Evolutionary conservation across 495 filamentous ascomycete species (phyloP), one percentile per base, ranked within the genome.

Genomic region (Penicilliopsis zonata): DNA sequence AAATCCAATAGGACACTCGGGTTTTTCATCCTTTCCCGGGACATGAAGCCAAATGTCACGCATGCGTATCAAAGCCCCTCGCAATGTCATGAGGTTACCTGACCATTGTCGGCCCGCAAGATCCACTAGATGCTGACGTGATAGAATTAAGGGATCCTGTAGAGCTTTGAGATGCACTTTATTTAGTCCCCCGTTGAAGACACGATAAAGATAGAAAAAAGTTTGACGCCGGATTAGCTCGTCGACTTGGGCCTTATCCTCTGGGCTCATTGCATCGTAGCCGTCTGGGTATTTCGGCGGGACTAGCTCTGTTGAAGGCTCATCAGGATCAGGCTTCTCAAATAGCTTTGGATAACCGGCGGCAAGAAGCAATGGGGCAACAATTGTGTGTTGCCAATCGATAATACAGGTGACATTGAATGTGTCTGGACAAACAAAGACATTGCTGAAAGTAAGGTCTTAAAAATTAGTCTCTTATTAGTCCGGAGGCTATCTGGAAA

Each of bases 371-470:
- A 22, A 41, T 15, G 44, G 50, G 16, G 42, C 36, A 15, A 50
- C 23, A 7, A 30, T 35, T 3, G 44, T 24, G 27, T 47, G 41
- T 33, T 53, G 46, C 50, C 47, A 53, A 33, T 53, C 50, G n/a
- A 53, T 50, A 14, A 53, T 34, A 32, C 47, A 44, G 9, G 40
- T 32, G 1, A 53, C 19, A 5, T 33, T 34, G 18, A 33, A 31
- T 10, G 50, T 38, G 23, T 50, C 41, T 2, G 43, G 37, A 4
- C 35, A 34, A 15, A 53, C 31, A 23, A 53, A 48, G 21, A 49
- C 40, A 31, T 50, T 53, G 10, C 30, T 35, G 7, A 37, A 44
- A 9, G 37, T 38, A 30, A 51, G 36, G 32, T 51, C 43, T 40
- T 12, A 8, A 13, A 23, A 22, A 18, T 14, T 47, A 34, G 1